Conservation (phyloP, 2,329 filamentous ascomycete genomes). For the Exophiala sp. region DNA sequence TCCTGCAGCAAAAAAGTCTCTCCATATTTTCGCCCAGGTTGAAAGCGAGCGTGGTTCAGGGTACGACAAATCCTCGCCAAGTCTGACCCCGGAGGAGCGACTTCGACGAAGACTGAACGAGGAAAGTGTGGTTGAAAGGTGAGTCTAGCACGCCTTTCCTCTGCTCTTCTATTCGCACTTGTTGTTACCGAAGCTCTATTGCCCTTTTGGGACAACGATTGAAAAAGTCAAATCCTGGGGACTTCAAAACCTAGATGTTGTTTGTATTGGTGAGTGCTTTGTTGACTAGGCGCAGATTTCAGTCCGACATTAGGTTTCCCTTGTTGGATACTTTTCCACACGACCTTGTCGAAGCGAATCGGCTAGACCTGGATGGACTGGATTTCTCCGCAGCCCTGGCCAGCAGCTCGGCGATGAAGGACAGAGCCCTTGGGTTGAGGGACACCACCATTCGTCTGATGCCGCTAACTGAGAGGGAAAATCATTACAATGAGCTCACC, state of each 20-base stretch:
- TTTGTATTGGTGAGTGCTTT: background rate
- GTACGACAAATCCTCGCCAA: conserved; percentile 4
- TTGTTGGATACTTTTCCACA: conserved; percentile 77
- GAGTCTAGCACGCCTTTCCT: conserved; percentile 4
- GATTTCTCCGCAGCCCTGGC: conserved; percentile 40
- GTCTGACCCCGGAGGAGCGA: conserved; percentile 20
- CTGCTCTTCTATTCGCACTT: background rate
- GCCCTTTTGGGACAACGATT: too few species aligned
- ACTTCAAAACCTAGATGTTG: background rate
- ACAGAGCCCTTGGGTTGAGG: conserved; percentile 64
- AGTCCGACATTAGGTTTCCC: conserved; percentile 54
- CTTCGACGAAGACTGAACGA: conserved; percentile 23
- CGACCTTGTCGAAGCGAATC: conserved; percentile 58
- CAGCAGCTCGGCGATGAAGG: conserved; percentile 70
- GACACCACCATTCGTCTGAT: conserved; percentile 61
- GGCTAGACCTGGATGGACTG: conserved; percentile 44
- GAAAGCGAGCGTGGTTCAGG: conserved; percentile 19
- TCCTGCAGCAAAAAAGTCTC: conserved; percentile 35
- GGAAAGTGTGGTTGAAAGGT: conserved; percentile 24
- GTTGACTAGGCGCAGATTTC: conserved; percentile 17
- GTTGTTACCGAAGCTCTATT: background rate
- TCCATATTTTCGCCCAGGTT: conserved; percentile 24
- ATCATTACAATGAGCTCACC: conserved; percentile 73
- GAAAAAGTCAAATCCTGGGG: too few species aligned
- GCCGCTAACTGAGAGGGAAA: conserved; percentile 75